Percentiles rank a stretch among this genome's conserved stretches.
These are phyloP conservation scores for Puccinia polysora DNA, from an alignment of 1,284 basidiomycete genomes.

Conservation along the genomic window DNA sequence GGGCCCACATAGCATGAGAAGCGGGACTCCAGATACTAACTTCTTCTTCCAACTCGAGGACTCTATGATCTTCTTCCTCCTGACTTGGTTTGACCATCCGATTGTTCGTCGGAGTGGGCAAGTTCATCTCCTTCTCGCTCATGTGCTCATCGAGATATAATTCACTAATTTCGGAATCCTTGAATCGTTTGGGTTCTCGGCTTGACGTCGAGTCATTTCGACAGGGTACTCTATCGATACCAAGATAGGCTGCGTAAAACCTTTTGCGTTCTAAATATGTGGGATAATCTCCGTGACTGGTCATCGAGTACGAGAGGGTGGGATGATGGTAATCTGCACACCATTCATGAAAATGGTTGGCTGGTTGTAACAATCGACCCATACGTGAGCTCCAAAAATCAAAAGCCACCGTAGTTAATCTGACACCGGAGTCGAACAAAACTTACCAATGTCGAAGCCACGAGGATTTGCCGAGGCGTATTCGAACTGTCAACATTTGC, in stretches of 20 bases:
- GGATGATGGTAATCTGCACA: slow-evolving; percentile 75
- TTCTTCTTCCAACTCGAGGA: slow-evolving; percentile 63
- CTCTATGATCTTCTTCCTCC: slow-evolving; percentile 45
- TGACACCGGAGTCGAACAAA: background rate
- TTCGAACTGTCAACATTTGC: slow-evolving; percentile 66
- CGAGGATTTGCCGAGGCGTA: slow-evolving; percentile 83
- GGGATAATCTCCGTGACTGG: slow-evolving; percentile 68
- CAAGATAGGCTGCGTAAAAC: slow-evolving; percentile 78
- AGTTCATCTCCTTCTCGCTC: background rate
- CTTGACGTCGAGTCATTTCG: background rate
- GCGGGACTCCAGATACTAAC: slow-evolving; percentile 79
- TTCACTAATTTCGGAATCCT: slow-evolving; percentile 18
- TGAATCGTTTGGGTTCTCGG: background rate
- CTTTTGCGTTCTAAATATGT: slow-evolving; percentile 66
- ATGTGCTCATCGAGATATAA: slow-evolving; percentile 6
- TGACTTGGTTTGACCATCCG: background rate
- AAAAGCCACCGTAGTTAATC: background rate
- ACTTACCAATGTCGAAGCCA: slow-evolving; percentile 69
- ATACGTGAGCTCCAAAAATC: slow-evolving; percentile 65
- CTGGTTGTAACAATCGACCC: slow-evolving; percentile 56
- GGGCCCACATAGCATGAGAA: slow-evolving; percentile 79
- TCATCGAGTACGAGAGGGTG: slow-evolving; percentile 66
- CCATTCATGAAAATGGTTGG: slow-evolving; percentile 58
- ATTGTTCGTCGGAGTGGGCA: background rate
- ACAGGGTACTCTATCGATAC: slow-evolving; percentile 21